phyloP scores from a whole-genome alignment of 139 green algal genomes.

The Deuterostichococcus epilithicus region DNA sequence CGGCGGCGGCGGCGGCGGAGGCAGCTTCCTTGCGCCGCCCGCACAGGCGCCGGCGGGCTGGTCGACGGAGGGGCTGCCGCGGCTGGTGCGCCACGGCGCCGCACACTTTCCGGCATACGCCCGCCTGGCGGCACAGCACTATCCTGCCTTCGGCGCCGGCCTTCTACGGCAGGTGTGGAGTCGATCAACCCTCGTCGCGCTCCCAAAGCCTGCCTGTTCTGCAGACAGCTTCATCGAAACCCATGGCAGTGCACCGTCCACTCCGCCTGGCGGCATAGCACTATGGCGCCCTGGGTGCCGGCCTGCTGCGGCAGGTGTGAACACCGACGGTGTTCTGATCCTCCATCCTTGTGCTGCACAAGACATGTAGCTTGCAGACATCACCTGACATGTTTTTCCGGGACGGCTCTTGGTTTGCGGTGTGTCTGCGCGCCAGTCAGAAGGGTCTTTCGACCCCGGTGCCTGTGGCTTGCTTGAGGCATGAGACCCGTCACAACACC shows the following conservation, averaged over 20 bases:
- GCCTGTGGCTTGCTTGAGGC: not conserved
- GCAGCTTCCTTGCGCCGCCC: not conserved
- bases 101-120: slow-evolving; percentile 9
- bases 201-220: too few species aligned
- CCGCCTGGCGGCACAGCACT: not conserved
- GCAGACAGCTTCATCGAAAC: too few species aligned
- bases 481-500: too few species aligned
- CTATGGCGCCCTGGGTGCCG: not conserved
- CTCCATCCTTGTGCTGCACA: too few species aligned
- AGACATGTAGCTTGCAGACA: not conserved
- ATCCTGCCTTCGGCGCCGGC: not conserved
- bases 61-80: slow-evolving; percentile 21
- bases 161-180: slow-evolving; percentile 8
- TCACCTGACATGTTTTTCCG: not conserved
- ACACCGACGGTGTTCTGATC: not conserved
- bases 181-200: too few species aligned
- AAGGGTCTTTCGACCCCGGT: not conserved
- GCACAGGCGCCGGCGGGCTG: slow-evolving; percentile 9
- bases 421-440: not conserved
- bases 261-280: slow-evolving; percentile 2
- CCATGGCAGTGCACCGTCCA: too few species aligned
- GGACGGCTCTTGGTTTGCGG: not conserved
- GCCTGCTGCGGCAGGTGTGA: slow-evolving; percentile 8
- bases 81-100: slow-evolving; percentile 11
- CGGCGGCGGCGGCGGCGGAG: not conserved